A percentile compares a stretch with the other conserved stretches of the same genome.
phyloP scores from a whole-genome alignment of 371 early-diverging fungal genomes.

The Catenaria anguillulae region DNA sequence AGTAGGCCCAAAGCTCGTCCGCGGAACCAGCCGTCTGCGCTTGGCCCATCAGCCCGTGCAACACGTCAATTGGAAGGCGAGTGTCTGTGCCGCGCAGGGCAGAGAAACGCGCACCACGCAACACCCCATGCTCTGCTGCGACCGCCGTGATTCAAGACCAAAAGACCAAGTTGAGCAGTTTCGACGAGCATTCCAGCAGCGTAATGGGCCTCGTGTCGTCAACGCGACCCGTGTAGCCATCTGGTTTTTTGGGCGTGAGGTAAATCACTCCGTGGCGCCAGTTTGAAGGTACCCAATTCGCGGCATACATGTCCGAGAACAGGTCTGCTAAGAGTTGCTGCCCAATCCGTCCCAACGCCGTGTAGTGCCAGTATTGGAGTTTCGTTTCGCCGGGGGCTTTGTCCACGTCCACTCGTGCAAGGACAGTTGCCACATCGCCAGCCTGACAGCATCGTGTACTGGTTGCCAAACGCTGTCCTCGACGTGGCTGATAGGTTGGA shows the following conservation, averaged over 20 bases:
- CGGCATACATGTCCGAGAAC: too few species aligned
- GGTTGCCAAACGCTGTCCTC: too few species aligned
- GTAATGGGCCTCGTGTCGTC: background rate
- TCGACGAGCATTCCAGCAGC: background rate
- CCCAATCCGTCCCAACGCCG: too few species aligned
- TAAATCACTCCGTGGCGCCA: background rate
- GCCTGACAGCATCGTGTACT: too few species aligned
- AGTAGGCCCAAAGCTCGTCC: too few species aligned
- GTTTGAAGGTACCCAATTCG: background rate
- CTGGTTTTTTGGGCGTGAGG: background rate
- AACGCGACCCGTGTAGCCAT: background rate
- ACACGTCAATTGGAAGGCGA: background rate
- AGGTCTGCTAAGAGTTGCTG: too few species aligned
- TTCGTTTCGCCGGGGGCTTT: too few species aligned
- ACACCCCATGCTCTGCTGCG: background rate
- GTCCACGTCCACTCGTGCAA: too few species aligned
- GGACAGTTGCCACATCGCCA: too few species aligned
- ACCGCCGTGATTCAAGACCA: background rate
- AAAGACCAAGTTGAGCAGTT: conserved; percentile 1
- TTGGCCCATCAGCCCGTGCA: background rate
- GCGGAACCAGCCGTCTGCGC: too few species aligned
- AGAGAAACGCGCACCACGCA: background rate
- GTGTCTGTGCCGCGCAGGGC: background rate
- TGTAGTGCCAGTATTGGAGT: too few species aligned
- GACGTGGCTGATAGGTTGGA: too few species aligned